Evolutionary conservation across 1,139 yeast species (phyloP), one percentile per base, ranked within the genome.

Genomic region (Saccharomyces uvarum): DNA sequence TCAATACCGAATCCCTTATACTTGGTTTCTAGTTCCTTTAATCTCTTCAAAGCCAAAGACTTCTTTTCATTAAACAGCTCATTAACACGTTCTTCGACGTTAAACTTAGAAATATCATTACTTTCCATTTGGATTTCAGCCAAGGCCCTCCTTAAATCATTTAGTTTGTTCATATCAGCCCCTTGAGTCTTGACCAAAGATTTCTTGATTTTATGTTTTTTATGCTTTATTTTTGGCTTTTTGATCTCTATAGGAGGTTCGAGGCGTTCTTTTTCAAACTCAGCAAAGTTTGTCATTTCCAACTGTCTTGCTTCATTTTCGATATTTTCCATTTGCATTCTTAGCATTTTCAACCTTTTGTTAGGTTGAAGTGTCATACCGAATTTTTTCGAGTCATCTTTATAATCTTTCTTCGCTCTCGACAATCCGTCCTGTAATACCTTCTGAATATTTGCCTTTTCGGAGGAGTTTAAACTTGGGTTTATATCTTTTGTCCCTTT

Each of bases 301-400:
- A 91, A 77, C 66, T 86, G 89, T 59, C 96, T 76, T 0, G 97
- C 97, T 75, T 85, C 85, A 54, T 80, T 79, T 64, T 89, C 97
- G 53, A 93, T 77, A 58, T 82, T 85, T 54, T 88, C 96, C 96
- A 90, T 88, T 67, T 86, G 83, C 62, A 85, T 89, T 57, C 97
- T 78, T 58, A 91, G 76, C 51, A 82, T 84, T 58, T 95, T 78
- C 53, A 91, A 73, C 61, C 95, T 75, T 5, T 86, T 79, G 63
- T 86, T 86, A 8, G 97, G 96, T 66, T 88, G 96, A 42, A 65
- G 66, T 31, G 74, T 72, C 54, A 68, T 65, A 16, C 77, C 77
- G 48, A 77, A 68, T 52, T 70, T 70, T 48, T 71, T 73, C 28
- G 75, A 66, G 54, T 67, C 66, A 27, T 56, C 56, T 14, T 59